Conservation (phyloP, 2,329 filamentous ascomycete genomes). For the Hyphodiscus sp. region DNA sequence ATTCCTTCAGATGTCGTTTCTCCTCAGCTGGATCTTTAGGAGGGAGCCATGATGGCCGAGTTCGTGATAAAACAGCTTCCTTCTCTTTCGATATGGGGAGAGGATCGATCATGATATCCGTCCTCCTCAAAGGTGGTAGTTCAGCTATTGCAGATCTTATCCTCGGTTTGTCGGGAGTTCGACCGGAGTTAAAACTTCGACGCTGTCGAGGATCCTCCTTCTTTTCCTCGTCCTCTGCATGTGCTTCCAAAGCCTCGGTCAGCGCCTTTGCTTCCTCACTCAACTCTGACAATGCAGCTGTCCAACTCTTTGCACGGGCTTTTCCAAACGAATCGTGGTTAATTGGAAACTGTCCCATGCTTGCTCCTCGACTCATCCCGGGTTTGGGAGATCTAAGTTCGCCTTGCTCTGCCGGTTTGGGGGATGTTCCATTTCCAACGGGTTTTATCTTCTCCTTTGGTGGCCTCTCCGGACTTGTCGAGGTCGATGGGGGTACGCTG, state of each 20-base stretch:
- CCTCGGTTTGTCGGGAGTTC: slow-evolving; percentile 40
- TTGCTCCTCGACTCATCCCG: slow-evolving; percentile 35
- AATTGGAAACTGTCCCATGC: slow-evolving; percentile 53
- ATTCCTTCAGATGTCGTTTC: slow-evolving; percentile 77
- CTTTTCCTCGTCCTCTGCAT: slow-evolving; percentile 60
- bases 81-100: slow-evolving; percentile 81
- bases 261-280: slow-evolving; percentile 67
- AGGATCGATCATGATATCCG: slow-evolving; percentile 78
- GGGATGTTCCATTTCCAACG: slow-evolving; percentile 55
- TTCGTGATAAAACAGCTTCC: slow-evolving; percentile 74
- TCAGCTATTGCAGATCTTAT: slow-evolving; percentile 62
- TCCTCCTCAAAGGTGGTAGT: slow-evolving; percentile 48
- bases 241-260: slow-evolving; percentile 75
- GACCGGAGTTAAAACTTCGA: slow-evolving; percentile 28
- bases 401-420: slow-evolving; percentile 52
- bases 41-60: slow-evolving; percentile 76
- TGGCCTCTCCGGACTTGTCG: slow-evolving; percentile 26
- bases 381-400: slow-evolving; percentile 38
- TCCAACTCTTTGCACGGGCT: slow-evolving; percentile 67
- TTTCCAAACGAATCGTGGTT: slow-evolving; percentile 41
- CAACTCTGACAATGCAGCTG: slow-evolving; percentile 59
- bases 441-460: slow-evolving; percentile 25
- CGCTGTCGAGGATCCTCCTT: slow-evolving; percentile 21
- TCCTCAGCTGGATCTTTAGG: slow-evolving; percentile 89
- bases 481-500: slow-evolving; percentile 46